Evolutionary conservation across 2,329 filamentous ascomycete genomes (phyloP), one percentile per base, ranked within the genome.

Genomic region (Fusarium brevicatenulatum): DNA sequence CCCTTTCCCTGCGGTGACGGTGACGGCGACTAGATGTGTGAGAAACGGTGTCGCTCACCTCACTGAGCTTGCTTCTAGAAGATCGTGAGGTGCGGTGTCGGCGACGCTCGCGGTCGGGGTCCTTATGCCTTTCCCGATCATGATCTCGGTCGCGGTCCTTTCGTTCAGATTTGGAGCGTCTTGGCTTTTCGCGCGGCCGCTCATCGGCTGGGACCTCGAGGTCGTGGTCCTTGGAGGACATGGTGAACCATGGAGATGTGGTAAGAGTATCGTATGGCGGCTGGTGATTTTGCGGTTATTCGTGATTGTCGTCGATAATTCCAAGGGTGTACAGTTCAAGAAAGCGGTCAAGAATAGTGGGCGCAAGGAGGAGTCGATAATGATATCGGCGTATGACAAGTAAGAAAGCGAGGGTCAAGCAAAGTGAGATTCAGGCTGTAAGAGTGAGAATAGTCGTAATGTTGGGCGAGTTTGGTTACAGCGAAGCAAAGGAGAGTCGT

Each of bases 181-280:
- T 78, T 43, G 78, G 63, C 76, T 84, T 85, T 61, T 85, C 84
- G 77, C 81, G 77, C 56, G 80, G 74, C 55, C 78, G 80, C 70
- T 83, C 80, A 68, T 81, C 78, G 73, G 79, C 79, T 58, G 79
- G 72, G 68, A 78, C 76, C 65, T 83, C 82, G 79, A 77, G 82
- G 74, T 85, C 83, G 80, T 77, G 82, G 68, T 85, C 82, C 74
- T 82, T 82, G 72, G 81, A 79, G 56, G 83, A 81, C 83, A 85
- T 85, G 71, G 65, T 78, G 68, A 63, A 76, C 72, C 80, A 82
- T 82, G 72, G 71, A 66, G 59, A 50, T 59, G 47, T 52, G 39
- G 54, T 52, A 37, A 59, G 37, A 56, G 44, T 52, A 46, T 62
- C 63, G 63, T 63, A 55, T 69, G 52, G 54, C 32, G 11, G 23